Percentiles rank a stretch among this genome's conserved stretches.
Evolutionary conservation across 257 asterid species (phyloP).

Genomic region (Fraxinus anomala): DNA sequence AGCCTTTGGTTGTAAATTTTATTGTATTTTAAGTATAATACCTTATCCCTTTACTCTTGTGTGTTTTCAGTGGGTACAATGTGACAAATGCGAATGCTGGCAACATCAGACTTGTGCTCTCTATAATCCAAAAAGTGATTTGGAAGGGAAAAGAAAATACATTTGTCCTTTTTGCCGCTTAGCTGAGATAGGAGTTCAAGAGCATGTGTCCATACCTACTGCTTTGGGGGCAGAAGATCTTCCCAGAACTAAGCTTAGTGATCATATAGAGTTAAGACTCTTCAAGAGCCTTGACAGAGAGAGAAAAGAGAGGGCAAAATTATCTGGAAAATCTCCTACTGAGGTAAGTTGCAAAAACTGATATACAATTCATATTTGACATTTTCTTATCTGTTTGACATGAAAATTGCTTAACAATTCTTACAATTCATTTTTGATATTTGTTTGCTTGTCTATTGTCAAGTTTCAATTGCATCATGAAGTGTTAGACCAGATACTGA

Average conservation of each 20-base stretch:
- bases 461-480: background rate
- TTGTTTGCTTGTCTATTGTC: background rate
- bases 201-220: conserved; percentile 37
- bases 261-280: conserved; percentile 69
- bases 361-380: background rate
- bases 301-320: conserved; percentile 57
- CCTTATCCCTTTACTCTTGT: conserved; percentile 21
- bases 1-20: conserved; percentile 20
- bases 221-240: conserved; percentile 60
- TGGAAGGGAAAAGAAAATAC: conserved; percentile 49
- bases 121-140: conserved; percentile 52
- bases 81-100: conserved; percentile 69
- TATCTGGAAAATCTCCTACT: conserved; percentile 41
- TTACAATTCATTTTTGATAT: background rate
- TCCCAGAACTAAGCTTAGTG: conserved; percentile 69
- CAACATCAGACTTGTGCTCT: conserved; percentile 81
- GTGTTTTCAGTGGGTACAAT: conserved; percentile 68
- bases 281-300: conserved; percentile 54
- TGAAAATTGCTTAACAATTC: background rate
- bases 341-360: conserved; percentile 45
- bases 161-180: conserved; percentile 63
- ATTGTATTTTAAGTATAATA: background rate
- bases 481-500: background rate
- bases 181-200: conserved; percentile 41
- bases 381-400: background rate